Conservation (phyloP, 1,139 yeast species). For the Geotrichum phurueaensis region DNA sequence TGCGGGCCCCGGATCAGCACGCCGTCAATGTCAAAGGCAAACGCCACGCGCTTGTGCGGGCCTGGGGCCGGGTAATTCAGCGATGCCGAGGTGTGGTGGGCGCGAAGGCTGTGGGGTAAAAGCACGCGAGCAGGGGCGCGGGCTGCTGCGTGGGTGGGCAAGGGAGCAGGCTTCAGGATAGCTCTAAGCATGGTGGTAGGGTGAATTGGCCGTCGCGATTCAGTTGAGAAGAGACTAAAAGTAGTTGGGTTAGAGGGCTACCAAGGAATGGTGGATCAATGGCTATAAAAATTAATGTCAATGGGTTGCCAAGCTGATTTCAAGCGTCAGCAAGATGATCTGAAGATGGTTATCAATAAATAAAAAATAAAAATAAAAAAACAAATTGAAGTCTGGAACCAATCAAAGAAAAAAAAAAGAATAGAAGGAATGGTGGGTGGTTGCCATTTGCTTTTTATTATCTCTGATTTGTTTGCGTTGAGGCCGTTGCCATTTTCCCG, state of each 20-base stretch:
- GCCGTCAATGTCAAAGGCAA: slow-evolving; percentile 59
- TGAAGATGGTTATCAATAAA: not conserved
- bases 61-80: not conserved
- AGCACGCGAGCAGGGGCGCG: not conserved
- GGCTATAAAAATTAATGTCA: not conserved
- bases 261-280: not conserved
- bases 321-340: not conserved
- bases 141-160: not conserved
- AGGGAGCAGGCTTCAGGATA: not conserved
- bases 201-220: not conserved
- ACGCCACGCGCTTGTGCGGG: slow-evolving; percentile 1
- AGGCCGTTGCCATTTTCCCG: not conserved
- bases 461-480: not conserved
- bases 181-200: not conserved
- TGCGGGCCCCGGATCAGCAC: slow-evolving; percentile 75
- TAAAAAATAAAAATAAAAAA: too few relatives aligned
- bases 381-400: not conserved
- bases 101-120: not conserved
- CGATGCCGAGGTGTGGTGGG: not conserved
- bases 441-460: not conserved
- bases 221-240: too few relatives aligned
- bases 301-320: not conserved
- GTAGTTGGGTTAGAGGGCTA: not conserved
- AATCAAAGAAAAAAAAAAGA: too few relatives aligned
- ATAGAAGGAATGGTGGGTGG: not conserved